phyloP scores from a whole-genome alignment of 306 rosid species.

The Urtica urens region DNA sequence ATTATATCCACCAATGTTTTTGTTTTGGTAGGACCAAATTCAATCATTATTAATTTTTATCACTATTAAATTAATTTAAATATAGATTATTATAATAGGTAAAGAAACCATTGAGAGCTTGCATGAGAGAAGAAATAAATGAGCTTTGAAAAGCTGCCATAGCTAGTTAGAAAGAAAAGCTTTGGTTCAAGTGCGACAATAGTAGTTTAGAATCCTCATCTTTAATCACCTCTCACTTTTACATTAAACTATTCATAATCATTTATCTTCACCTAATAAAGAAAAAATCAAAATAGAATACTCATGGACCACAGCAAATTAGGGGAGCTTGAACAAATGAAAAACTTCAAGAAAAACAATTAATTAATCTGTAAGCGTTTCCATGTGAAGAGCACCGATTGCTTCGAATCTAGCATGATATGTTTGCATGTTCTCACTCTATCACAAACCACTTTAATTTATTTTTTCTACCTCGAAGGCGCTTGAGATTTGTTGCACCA shows the following conservation, averaged over 20 bases:
- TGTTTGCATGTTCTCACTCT: constrained; percentile 63
- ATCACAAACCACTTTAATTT: constrained; percentile 48
- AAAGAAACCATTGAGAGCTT: too few relatives aligned
- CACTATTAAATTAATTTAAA: too few relatives aligned
- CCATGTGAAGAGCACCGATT: constrained; percentile 74
- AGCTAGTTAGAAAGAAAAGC: constrained; percentile 3
- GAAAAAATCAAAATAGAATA: constrained; percentile 13
- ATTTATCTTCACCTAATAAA: constrained; percentile 28
- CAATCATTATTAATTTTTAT: too few relatives aligned
- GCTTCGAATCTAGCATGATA: constrained; percentile 55
- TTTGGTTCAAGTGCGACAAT: constrained; percentile 22
- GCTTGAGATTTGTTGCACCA: constrained; percentile 59
- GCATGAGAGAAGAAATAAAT: constrained; percentile 16
- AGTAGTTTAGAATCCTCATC: constrained; percentile 28
- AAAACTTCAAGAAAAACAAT: neutral
- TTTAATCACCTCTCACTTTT: constrained; percentile 29
- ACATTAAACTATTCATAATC: constrained; percentile 41
- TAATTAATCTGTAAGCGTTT: constrained; percentile 7
- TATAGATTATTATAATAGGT: too few relatives aligned
- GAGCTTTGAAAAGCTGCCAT: constrained; percentile 10
- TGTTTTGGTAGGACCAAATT: too few relatives aligned
- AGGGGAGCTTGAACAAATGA: neutral
- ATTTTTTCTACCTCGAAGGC: constrained; percentile 50
- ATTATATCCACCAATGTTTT: too few relatives aligned
- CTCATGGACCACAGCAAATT: constrained; percentile 42